These are phyloP conservation scores for Neoboletus magnificus DNA, from an alignment of 768 basidiomycete genomes.

Conservation along the genomic window DNA sequence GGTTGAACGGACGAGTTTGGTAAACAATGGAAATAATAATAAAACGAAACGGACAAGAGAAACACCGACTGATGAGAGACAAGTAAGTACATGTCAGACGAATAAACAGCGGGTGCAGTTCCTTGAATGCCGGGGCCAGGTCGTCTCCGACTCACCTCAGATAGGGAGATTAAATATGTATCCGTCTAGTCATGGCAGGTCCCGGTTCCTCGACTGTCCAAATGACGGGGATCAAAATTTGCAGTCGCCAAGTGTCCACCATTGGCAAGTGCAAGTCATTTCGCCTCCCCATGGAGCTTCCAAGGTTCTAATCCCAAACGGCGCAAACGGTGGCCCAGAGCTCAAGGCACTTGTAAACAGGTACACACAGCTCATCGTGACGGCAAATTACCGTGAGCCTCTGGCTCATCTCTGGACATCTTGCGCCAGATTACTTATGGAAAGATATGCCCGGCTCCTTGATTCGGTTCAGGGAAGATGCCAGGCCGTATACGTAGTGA, in stretches of 20 bases:
- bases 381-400: constrained; percentile 7
- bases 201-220: constrained; percentile 6
- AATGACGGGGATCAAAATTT: constrained; percentile 25
- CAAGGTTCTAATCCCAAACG: not conserved
- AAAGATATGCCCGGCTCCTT: constrained; percentile 5
- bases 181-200: not conserved
- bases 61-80: constrained; percentile 4
- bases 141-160: not conserved
- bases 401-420: constrained; percentile 11
- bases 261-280: constrained; percentile 18
- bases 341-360: constrained; percentile 10
- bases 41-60: not conserved
- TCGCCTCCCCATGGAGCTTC: constrained; percentile 20
- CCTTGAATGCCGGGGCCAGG: constrained; percentile 17
- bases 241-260: not conserved
- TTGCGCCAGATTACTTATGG: constrained; percentile 19
- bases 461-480: constrained; percentile 1
- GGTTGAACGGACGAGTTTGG: constrained; percentile 21
- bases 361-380: constrained; percentile 11
- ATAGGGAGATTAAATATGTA: not conserved
- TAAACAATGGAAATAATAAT: constrained; percentile 3
- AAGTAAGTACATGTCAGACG: not conserved
- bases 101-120: not conserved
- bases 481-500: not conserved
- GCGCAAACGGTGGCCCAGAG: constrained; percentile 8